These are phyloP conservation scores for Phanerochaete carnosa DNA, from an alignment of 768 basidiomycete genomes.

Conservation along the genomic window DNA sequence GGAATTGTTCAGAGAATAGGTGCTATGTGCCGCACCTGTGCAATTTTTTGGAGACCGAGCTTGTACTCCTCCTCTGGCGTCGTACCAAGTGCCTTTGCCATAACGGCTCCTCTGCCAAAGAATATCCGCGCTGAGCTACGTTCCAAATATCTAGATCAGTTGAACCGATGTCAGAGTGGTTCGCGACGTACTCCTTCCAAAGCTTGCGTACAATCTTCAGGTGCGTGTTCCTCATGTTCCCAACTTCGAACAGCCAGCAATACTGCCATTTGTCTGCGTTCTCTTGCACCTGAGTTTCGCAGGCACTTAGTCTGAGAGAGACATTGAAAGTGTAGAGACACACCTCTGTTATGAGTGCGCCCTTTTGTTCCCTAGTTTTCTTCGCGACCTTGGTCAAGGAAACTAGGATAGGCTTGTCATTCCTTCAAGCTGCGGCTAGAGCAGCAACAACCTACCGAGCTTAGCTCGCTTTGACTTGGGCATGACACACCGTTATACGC, in stretches of 20 bases:
- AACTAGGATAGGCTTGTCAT: slow-evolving; percentile 43
- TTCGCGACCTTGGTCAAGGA: slow-evolving; percentile 93
- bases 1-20: neutral
- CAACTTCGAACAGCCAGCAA: slow-evolving; percentile 94
- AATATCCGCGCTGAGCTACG: slow-evolving; percentile 84
- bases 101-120: slow-evolving; percentile 82
- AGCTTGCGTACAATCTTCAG: slow-evolving; percentile 89
- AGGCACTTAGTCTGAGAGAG: too few species aligned
- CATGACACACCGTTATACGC: slow-evolving; percentile 44
- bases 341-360: slow-evolving; percentile 76
- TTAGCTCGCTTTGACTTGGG: slow-evolving; percentile 88
- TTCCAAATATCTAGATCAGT: neutral
- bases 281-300: slow-evolving; percentile 82
- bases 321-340: slow-evolving; percentile 18
- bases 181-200: slow-evolving; percentile 83
- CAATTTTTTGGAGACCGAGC: slow-evolving; percentile 73
- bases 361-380: slow-evolving; percentile 92
- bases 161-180: neutral
- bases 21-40: slow-evolving; percentile 49
- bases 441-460: slow-evolving; percentile 57
- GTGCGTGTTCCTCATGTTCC: slow-evolving; percentile 92
- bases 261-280: slow-evolving; percentile 89
- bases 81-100: slow-evolving; percentile 93
- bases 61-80: slow-evolving; percentile 85
- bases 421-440: neutral